These are phyloP conservation scores for Pichia sp. DNA, from an alignment of 1,139 yeast genomes.

Conservation along the genomic window DNA sequence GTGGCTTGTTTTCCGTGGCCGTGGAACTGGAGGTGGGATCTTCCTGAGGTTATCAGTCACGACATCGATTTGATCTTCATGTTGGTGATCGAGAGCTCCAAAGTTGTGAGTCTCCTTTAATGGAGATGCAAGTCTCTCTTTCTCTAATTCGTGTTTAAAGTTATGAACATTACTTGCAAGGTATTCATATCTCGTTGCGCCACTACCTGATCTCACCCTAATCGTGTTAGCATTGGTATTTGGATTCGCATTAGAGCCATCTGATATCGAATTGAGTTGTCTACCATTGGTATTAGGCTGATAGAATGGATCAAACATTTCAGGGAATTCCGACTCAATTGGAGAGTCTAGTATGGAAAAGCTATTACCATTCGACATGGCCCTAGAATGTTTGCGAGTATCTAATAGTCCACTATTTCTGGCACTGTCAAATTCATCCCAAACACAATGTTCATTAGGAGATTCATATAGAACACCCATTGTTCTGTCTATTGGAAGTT, in stretches of 20 bases:
- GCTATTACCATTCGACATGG: too few relatives aligned
- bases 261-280: constrained; percentile 1
- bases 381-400: background rate
- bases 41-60: background rate
- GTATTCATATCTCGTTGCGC: constrained; percentile 15
- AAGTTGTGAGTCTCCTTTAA: constrained; percentile 1
- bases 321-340: background rate
- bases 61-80: background rate
- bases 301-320: background rate
- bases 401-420: constrained; percentile 1
- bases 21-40: constrained; percentile 12
- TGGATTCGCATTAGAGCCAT: background rate
- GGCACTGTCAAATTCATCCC: constrained; percentile 13
- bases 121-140: constrained; percentile 7
- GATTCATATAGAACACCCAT: constrained; percentile 17
- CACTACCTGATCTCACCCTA: constrained; percentile 15
- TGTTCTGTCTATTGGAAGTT: constrained; percentile 11
- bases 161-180: constrained; percentile 11
- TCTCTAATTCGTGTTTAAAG: constrained; percentile 12
- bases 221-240: constrained; percentile 1
- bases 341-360: background rate
- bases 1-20: constrained; percentile 11
- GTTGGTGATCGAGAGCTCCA: background rate
- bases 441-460: constrained; percentile 12
- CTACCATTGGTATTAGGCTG: background rate